A percentile compares a stretch with the other conserved stretches of the same genome.
Evolutionary conservation across 805 yeast species (phyloP).

Genomic region (Hanseniaspora occidentalis): DNA sequence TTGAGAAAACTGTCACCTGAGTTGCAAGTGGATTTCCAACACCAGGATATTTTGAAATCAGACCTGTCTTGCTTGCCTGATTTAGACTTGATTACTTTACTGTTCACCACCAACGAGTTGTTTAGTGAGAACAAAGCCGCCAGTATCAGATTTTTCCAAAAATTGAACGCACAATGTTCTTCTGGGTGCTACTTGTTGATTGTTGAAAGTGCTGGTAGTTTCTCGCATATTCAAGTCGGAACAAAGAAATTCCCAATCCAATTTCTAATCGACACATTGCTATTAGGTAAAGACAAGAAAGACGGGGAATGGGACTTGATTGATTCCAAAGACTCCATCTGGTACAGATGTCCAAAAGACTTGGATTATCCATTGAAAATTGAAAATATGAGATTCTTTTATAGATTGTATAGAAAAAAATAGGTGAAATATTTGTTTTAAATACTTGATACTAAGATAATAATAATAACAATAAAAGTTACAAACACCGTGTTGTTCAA

Average conservation of each 20-base stretch:
- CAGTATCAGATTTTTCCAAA: constrained; percentile 47
- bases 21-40: constrained; percentile 23
- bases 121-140: constrained; percentile 55
- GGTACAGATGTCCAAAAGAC: constrained; percentile 55
- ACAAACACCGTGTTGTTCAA: no score
- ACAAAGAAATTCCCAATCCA: constrained; percentile 71
- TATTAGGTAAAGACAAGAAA: constrained; percentile 38
- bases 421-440: constrained; percentile 9
- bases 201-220: constrained; percentile 84
- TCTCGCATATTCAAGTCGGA: constrained; percentile 69
- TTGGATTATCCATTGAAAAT: constrained; percentile 53
- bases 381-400: constrained; percentile 82
- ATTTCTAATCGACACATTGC: constrained; percentile 60
- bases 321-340: constrained; percentile 57
- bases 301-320: constrained; percentile 51
- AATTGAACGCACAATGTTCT: constrained; percentile 37
- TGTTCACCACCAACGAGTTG: constrained; percentile 82
- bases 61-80: constrained; percentile 16
- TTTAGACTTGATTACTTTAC: constrained; percentile 47
- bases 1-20: constrained; percentile 27
- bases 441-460: neutral
- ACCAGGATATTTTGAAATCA: constrained; percentile 27
- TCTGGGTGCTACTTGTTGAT: constrained; percentile 51
- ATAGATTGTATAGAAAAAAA: constrained; percentile 54
- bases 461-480: neutral